phyloP scores from a whole-genome alignment of 2,329 filamentous ascomycete species.

The Colletotrichum truncatum region DNA sequence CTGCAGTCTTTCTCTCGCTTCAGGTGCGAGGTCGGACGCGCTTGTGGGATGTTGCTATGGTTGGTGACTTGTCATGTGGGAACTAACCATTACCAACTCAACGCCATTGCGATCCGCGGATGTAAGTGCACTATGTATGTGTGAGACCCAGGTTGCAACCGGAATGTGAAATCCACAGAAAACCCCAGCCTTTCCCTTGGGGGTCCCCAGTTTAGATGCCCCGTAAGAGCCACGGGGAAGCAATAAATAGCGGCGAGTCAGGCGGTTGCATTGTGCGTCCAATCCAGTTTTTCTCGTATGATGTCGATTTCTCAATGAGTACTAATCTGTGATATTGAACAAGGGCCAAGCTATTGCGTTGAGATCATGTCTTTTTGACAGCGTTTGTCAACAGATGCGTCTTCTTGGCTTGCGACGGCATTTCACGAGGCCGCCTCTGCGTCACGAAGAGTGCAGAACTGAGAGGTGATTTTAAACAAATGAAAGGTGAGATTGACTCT shows the following conservation, averaged over 20 bases:
- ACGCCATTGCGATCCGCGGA: background rate
- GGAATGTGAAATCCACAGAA: background rate
- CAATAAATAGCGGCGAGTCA: background rate
- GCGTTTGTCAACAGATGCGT: too few relatives aligned
- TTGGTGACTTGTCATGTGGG: background rate
- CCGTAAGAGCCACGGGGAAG: background rate
- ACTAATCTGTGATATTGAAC: background rate
- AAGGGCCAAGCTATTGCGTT: background rate
- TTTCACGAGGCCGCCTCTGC: background rate
- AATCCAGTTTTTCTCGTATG: constrained; percentile 11
- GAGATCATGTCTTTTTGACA: background rate
- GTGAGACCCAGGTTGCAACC: background rate
- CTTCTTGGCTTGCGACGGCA: background rate
- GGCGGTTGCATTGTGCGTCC: background rate
- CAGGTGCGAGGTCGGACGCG: background rate
- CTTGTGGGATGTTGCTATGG: background rate
- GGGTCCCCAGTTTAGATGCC: background rate
- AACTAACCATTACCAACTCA: background rate
- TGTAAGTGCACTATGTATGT: background rate
- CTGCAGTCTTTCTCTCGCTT: background rate
- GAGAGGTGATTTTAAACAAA: background rate
- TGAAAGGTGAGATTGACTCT: background rate
- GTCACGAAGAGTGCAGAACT: background rate
- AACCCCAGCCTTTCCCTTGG: background rate
- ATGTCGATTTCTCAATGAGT: background rate